These are phyloP conservation scores for Salpingoeca rosetta DNA, from an alignment of 78 protist genomes.

Conservation along the genomic window DNA sequence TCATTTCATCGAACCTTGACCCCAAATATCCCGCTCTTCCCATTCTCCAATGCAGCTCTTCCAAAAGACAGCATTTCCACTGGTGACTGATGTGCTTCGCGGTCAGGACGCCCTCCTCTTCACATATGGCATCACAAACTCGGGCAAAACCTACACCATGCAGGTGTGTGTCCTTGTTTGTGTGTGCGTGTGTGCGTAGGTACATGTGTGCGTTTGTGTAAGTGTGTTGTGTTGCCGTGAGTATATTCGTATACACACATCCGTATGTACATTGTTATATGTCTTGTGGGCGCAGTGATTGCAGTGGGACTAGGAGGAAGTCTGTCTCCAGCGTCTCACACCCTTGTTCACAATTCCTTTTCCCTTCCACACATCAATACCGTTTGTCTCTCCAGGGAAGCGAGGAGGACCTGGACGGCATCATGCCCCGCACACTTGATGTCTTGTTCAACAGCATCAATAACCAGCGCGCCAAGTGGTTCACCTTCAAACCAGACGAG, in stretches of 20 bases:
- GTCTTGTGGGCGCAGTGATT: too few relatives aligned
- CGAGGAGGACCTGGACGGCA: not conserved
- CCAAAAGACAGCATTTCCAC: slow-evolving; percentile 6
- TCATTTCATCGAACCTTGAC: too few relatives aligned
- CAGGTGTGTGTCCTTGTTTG: too few relatives aligned
- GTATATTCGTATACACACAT: too few relatives aligned
- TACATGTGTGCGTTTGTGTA: too few relatives aligned
- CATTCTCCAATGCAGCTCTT: too few relatives aligned
- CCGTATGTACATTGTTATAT: too few relatives aligned
- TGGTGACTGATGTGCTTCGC: slow-evolving; percentile 30
- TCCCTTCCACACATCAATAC: not conserved
- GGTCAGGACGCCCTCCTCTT: slow-evolving; percentile 35
- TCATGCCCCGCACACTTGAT: slow-evolving; percentile 1
- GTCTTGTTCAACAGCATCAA: slow-evolving; percentile 3
- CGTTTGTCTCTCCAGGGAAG: not conserved
- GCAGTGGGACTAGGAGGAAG: too few relatives aligned
- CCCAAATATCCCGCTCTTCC: too few relatives aligned
- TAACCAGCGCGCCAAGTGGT: not conserved
- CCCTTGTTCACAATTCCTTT: not conserved
- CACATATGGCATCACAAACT: slow-evolving; percentile 35
- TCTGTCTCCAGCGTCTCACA: too few relatives aligned
- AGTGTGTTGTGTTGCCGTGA: too few relatives aligned
- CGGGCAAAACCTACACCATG: slow-evolving; percentile 62
- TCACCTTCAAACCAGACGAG: not conserved
- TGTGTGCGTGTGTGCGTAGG: too few relatives aligned